These are phyloP conservation scores for Mycena vitilis DNA, from an alignment of 768 basidiomycete genomes.

Conservation along the genomic window DNA sequence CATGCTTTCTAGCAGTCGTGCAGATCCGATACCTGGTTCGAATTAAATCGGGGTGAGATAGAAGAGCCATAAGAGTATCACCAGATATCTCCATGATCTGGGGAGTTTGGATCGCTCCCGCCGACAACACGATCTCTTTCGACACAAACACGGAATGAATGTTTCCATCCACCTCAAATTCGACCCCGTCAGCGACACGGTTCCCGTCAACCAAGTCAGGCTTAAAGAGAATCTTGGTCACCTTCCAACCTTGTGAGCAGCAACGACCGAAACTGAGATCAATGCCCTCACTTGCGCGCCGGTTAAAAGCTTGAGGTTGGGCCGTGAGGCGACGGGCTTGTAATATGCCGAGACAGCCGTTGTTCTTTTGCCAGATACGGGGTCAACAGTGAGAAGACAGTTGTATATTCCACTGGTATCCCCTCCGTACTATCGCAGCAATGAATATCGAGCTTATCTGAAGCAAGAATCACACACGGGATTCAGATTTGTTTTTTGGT, in stretches of 20 bases:
- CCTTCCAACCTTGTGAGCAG: not conserved
- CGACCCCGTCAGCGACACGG: constrained; percentile 13
- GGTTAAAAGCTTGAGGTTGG: constrained; percentile 15
- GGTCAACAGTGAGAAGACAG: constrained; percentile 1
- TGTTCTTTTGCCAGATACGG: constrained; percentile 13
- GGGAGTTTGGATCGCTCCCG: constrained; percentile 18
- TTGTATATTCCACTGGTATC: constrained; percentile 13
- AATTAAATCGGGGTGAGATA: too few species aligned
- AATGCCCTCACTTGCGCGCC: constrained; percentile 17
- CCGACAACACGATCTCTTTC: constrained; percentile 17
- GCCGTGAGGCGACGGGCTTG: constrained; percentile 2
- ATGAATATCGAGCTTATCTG: not conserved
- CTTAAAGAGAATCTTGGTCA: constrained; percentile 25
- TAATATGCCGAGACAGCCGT: constrained; percentile 21
- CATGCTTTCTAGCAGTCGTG: constrained; percentile 25
- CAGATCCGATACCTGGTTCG: constrained; percentile 38
- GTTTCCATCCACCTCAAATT: constrained; percentile 9
- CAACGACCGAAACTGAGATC: not conserved
- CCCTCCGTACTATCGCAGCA: constrained; percentile 8
- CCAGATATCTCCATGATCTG: constrained; percentile 27
- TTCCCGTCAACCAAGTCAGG: constrained; percentile 9
- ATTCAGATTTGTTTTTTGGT: constrained; percentile 17
- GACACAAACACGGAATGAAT: constrained; percentile 2
- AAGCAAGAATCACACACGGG: constrained; percentile 5
- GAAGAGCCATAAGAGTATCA: not conserved